phyloP scores from a whole-genome alignment of 495 filamentous ascomycete genomes.

The Penicillium herquei region DNA sequence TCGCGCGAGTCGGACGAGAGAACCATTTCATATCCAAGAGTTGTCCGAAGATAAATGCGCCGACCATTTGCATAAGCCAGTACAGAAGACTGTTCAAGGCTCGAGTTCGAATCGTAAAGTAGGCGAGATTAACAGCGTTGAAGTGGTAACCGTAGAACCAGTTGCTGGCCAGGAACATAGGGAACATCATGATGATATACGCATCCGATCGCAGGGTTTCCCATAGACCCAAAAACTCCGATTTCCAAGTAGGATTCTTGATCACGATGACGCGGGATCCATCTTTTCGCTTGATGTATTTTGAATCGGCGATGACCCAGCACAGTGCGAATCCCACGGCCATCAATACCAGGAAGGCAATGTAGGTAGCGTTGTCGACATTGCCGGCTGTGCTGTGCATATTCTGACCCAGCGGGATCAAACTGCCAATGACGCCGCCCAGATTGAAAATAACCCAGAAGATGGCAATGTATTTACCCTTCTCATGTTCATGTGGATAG shows the following conservation, averaged over 20 bases:
- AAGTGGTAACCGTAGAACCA: conserved; percentile 55
- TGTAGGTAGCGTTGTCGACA: conserved; percentile 83
- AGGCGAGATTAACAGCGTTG: conserved; percentile 55
- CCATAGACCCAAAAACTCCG: conserved; percentile 75
- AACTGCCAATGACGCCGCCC: conserved; percentile 83
- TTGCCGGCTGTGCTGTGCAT: conserved; percentile 58
- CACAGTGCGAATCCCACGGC: conserved; percentile 69
- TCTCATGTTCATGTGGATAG: conserved; percentile 77
- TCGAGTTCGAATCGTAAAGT: conserved; percentile 80
- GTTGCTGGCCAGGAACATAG: conserved; percentile 67
- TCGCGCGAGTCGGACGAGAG: conserved; percentile 72
- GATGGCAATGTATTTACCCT: conserved; percentile 84
- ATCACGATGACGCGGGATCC: conserved; percentile 81
- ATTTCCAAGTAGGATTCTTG: conserved; percentile 80
- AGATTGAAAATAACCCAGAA: conserved; percentile 98
- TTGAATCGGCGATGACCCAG: conserved; percentile 71
- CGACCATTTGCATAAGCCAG: conserved; percentile 85
- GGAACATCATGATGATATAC: conserved; percentile 83
- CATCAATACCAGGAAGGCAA: conserved; percentile 89
- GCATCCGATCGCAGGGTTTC: conserved; percentile 69
- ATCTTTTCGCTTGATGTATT: conserved; percentile 74
- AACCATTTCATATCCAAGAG: conserved; percentile 65
- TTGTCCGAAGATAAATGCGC: conserved; percentile 74
- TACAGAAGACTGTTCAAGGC: conserved; percentile 84
- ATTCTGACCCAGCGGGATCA: conserved; percentile 82